A percentile compares a stretch with the other conserved stretches of the same genome.
Evolutionary conservation across 306 rosid genomes (phyloP).

Genomic region (Trichosanthes truncata): DNA sequence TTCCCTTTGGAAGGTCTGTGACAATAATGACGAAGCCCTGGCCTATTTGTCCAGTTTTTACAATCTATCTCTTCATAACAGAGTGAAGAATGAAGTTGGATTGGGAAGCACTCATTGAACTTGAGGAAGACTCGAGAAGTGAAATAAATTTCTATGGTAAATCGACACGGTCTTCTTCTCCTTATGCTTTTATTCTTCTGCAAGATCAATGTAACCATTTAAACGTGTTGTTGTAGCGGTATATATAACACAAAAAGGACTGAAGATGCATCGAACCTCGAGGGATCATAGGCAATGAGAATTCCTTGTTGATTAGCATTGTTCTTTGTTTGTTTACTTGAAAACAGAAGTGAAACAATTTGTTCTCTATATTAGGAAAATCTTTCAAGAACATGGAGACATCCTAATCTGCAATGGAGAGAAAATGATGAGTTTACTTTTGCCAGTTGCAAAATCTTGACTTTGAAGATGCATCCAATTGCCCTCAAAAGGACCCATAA

Average conservation of each 20-base stretch:
- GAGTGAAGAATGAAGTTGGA: background rate
- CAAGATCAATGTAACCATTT: background rate
- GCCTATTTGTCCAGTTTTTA: slow-evolving; percentile 64
- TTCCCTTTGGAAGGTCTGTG: slow-evolving; percentile 76
- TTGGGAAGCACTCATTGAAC: background rate
- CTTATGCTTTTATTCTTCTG: background rate
- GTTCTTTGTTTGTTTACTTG: background rate
- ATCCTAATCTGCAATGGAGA: background rate
- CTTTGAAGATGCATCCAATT: too few relatives aligned
- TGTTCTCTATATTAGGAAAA: background rate
- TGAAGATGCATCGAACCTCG: background rate
- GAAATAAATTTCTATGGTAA: background rate
- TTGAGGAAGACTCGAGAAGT: background rate
- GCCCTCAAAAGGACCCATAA: too few relatives aligned
- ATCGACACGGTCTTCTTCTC: background rate
- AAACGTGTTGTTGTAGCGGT: background rate
- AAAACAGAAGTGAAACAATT: background rate
- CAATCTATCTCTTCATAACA: slow-evolving; percentile 21
- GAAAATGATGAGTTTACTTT: background rate
- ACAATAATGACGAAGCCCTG: slow-evolving; percentile 64
- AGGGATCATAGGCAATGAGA: background rate
- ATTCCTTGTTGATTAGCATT: background rate
- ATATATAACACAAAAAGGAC: background rate
- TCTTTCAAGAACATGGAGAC: too few relatives aligned
- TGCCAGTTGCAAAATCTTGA: background rate